Base-by-base conservation (phyloP, 192 early-diverging fungal genomes). In the Chytriomyces sp. region DNA sequence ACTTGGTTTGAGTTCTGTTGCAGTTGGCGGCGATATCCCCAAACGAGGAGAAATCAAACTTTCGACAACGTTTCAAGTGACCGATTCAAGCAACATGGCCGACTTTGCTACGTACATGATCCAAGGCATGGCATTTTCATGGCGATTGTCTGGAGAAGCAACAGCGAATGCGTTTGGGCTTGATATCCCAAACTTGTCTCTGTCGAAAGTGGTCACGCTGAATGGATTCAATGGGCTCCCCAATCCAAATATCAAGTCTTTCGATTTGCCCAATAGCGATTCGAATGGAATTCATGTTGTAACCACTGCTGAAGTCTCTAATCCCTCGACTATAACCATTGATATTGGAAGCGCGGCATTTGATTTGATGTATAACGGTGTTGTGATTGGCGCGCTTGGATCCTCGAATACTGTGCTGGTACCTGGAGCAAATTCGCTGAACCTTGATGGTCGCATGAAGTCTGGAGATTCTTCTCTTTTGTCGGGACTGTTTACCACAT, bases 21-120 rank as follows among this genome's bases (percentile, higher is more conserved):
- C 72, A 7, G 81, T 82, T n/a, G 11, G 16, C 69, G 53, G 53
- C 20, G 53, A 57, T 57, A 20, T 50, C 11, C 48, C 69, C 9
- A 60, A 60, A 23, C 18, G 20, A 10, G 80, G 76, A 45, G 53
- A 35, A 26, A 70, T 81, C 62, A 80, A 20, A 7, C 44, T 18
- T 11, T 57, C 53, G 20, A 23, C n/a, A 69, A 43, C 47, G 50
- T 72, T 72, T 28, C 18, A 18, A 23, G 61, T 82, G 44, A 7
- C 5, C 0, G 44, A 53, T 75, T 68, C 76, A 18, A 61, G n/a
- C 43, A 49, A 61, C 57, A 59, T 84, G 67, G 61, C 72, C 61
- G 28, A 13, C 13, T 84, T 84, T 67, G 67, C 78, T 69, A 64
- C 68, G 45, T 72, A 72, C 70, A 67, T 84, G 67, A 76, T 81